phyloP scores from a whole-genome alignment of 2,329 filamentous ascomycete genomes.

The Neofusicoccum laricinum region DNA sequence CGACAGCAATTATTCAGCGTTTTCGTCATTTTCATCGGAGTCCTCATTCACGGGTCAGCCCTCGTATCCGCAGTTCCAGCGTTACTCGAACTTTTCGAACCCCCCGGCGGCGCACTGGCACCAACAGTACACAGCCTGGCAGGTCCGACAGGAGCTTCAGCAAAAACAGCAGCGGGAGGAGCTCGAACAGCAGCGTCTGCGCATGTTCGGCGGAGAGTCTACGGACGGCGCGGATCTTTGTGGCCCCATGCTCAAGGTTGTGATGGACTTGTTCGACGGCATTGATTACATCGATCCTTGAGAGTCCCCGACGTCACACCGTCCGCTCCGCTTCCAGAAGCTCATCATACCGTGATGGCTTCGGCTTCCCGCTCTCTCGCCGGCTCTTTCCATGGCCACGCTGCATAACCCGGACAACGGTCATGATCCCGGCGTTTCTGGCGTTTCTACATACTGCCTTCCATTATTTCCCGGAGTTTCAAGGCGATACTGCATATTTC shows the following conservation, averaged over 20 bases:
- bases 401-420: neutral
- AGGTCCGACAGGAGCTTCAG: conserved; percentile 28
- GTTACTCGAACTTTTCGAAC: conserved; percentile 20
- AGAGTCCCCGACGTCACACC: neutral
- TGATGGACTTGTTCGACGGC: conserved; percentile 43
- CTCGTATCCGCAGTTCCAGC: conserved; percentile 23
- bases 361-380: neutral
- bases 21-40: conserved; percentile 26
- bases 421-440: neutral
- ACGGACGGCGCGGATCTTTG: conserved; percentile 42
- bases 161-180: conserved; percentile 13
- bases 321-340: neutral
- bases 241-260: conserved; percentile 47
- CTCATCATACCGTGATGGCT: neutral
- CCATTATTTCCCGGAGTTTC: neutral
- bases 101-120: conserved; percentile 32
- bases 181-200: conserved; percentile 35
- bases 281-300: conserved; percentile 45
- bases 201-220: conserved; percentile 43
- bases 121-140: conserved; percentile 37
- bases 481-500: neutral
- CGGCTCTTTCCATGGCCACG: neutral
- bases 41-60: conserved; percentile 31
- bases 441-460: neutral
- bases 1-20: conserved; percentile 14